phyloP scores from a whole-genome alignment of 1,284 basidiomycete species.

The Cutaneotrichosporon dermatis region DNA sequence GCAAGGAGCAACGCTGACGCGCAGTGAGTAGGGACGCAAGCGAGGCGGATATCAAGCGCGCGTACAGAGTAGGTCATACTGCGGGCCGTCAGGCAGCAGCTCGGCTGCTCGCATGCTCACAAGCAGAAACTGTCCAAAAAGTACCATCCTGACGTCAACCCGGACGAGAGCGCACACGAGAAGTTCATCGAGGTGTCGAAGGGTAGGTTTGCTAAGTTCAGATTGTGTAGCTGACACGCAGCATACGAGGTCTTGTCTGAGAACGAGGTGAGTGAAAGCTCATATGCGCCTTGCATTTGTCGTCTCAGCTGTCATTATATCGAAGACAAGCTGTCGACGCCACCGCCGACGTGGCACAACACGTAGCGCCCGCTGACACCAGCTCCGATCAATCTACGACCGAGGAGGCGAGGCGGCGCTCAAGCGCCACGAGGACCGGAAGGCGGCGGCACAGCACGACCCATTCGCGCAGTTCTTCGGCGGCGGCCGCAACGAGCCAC shows the following conservation, averaged over 20 bases:
- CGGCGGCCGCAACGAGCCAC: constrained; percentile 62
- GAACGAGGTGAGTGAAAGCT: constrained; percentile 55
- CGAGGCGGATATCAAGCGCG: constrained; percentile 81
- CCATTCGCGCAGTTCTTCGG: constrained; percentile 90
- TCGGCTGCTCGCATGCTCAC: neutral
- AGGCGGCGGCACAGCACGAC: constrained; percentile 79
- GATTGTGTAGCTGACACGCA: constrained; percentile 40
- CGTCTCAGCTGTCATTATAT: no score
- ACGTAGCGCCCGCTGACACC: constrained; percentile 1
- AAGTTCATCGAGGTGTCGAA: constrained; percentile 84
- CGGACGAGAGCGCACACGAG: constrained; percentile 70
- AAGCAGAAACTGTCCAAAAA: constrained; percentile 72
- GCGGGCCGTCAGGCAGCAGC: no score
- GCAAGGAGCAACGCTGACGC: constrained; percentile 8
- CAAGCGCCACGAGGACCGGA: constrained; percentile 67
- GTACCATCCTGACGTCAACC: constrained; percentile 92
- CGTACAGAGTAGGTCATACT: constrained; percentile 58
- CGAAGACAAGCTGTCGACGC: no score
- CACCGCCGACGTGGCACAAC: no score
- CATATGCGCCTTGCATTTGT: no score
- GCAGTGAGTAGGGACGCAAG: constrained; percentile 72
- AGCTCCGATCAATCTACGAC: constrained; percentile 90
- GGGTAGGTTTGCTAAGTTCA: constrained; percentile 58
- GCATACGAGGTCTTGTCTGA: constrained; percentile 93
- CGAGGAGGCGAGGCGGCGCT: constrained; percentile 87